Evolutionary conservation across 352 stramenopile species (phyloP).

Genomic region (Globisporangium lucens): DNA sequence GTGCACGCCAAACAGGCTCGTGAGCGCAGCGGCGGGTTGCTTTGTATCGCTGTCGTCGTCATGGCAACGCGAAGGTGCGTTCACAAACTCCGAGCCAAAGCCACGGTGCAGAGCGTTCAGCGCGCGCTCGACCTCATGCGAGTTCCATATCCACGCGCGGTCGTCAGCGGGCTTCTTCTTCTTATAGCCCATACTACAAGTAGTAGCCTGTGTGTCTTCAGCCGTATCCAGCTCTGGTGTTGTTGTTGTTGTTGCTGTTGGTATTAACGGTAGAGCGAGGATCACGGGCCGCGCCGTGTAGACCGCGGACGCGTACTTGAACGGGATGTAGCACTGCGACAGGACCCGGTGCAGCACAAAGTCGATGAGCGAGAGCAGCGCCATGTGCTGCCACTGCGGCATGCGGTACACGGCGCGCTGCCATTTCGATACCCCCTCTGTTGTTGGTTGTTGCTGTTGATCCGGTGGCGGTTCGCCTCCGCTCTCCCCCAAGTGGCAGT

Average conservation of each 20-base stretch:
- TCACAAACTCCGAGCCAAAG: conserved; percentile 14
- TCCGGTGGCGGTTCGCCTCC: neutral
- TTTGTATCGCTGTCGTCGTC: conserved; percentile 5
- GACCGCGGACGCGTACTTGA: conserved; percentile 54
- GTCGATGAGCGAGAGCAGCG: conserved; percentile 46
- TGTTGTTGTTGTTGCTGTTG: conserved; percentile 5
- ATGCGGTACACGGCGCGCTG: conserved; percentile 34
- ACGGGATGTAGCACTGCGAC: conserved; percentile 57
- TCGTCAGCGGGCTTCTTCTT: neutral
- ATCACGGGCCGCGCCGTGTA: conserved; percentile 52
- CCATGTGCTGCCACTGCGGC: conserved; percentile 47
- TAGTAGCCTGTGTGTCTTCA: neutral
- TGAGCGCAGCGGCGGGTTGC: conserved; percentile 12
- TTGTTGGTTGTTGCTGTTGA: conserved; percentile 1
- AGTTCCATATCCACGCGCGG: neutral
- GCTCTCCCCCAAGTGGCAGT: conserved; percentile 32
- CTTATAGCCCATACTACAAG: neutral
- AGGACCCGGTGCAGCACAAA: conserved; percentile 49
- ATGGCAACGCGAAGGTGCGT: neutral
- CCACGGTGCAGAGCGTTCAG: conserved; percentile 15
- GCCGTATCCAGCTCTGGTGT: neutral
- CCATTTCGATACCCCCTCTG: conserved; percentile 23
- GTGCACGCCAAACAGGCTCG: conserved; percentile 58
- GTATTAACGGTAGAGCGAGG: conserved; percentile 31
- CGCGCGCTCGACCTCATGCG: neutral